Percentiles rank a stretch among this genome's conserved stretches.
phyloP scores from a whole-genome alignment of 169 alveolate species.

The Plasmodium sp. region DNA sequence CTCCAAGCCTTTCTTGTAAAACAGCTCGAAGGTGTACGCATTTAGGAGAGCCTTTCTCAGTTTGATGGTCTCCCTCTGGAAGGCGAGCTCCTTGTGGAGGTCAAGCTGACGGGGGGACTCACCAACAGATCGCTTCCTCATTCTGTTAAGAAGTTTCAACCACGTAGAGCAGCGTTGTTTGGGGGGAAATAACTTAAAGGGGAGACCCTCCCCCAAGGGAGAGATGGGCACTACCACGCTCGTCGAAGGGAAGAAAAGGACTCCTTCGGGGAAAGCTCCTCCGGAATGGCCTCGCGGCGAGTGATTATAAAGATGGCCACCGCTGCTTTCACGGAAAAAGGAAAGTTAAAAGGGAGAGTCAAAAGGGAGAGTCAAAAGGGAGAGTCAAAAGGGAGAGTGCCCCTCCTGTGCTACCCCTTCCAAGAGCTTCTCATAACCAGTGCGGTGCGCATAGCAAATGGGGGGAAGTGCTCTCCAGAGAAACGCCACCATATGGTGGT shows the following conservation, averaged over 20 bases:
- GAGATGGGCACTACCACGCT: not conserved
- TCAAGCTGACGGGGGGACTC: not conserved
- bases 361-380: not conserved
- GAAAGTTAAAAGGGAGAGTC: not conserved
- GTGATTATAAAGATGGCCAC: not conserved
- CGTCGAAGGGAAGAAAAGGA: not conserved
- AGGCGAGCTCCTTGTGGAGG: not conserved
- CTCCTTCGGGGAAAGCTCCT: not conserved
- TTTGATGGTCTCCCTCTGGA: conserved; percentile 28
- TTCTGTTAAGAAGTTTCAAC: not conserved
- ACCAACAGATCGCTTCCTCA: not conserved
- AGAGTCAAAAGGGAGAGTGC: too few relatives aligned
- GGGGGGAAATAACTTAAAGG: too few relatives aligned
- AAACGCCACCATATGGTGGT: not conserved
- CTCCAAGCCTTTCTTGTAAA: not conserved
- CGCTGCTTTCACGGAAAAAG: not conserved
- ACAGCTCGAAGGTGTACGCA: conserved; percentile 8
- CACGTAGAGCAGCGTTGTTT: not conserved
- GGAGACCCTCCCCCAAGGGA: not conserved
- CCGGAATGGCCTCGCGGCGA: not conserved
- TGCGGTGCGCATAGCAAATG: not conserved
- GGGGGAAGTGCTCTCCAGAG: not conserved
- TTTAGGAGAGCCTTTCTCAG: conserved; percentile 34
- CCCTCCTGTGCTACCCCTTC: not conserved
- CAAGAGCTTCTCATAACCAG: not conserved